Conservation (phyloP, 2,329 filamentous ascomycete species). For the Endocalyx cinctus region DNA sequence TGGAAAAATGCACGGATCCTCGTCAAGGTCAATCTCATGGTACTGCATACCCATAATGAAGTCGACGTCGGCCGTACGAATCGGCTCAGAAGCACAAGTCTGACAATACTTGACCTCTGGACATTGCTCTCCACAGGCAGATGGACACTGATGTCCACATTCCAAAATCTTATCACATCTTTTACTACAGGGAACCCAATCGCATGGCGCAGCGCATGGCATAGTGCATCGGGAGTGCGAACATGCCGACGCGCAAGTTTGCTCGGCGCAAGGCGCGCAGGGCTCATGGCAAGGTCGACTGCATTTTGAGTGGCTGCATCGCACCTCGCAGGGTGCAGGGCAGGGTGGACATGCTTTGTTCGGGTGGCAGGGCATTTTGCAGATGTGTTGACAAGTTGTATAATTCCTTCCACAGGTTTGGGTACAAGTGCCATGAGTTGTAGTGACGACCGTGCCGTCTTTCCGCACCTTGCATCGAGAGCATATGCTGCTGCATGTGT, state of each 20-base stretch:
- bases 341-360: constrained; percentile 44
- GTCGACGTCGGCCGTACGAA: constrained; percentile 49
- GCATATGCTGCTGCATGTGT: constrained; percentile 49
- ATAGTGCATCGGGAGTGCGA: constrained; percentile 43
- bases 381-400: constrained; percentile 53
- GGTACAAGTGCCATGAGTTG: constrained; percentile 44
- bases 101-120: constrained; percentile 52
- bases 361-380: constrained; percentile 47
- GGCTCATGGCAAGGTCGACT: constrained; percentile 52
- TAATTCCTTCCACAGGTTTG: constrained; percentile 46
- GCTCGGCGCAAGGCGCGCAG: constrained; percentile 56
- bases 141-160: constrained; percentile 59
- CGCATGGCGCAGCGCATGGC: constrained; percentile 61
- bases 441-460: constrained; percentile 20
- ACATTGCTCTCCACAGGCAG: constrained; percentile 61
- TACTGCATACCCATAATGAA: constrained; percentile 51
- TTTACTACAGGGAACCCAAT: constrained; percentile 59
- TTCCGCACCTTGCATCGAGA: constrained; percentile 38
- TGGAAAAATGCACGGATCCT: constrained; percentile 58
- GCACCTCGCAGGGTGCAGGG: constrained; percentile 44
- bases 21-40: constrained; percentile 51
- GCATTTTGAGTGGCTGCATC: constrained; percentile 54
- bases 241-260: constrained; percentile 49
- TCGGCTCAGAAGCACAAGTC: constrained; percentile 39
- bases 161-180: constrained; percentile 48